These are phyloP conservation scores for Fusarium bactridioides DNA, from an alignment of 2,329 filamentous ascomycete genomes.

Conservation along the genomic window DNA sequence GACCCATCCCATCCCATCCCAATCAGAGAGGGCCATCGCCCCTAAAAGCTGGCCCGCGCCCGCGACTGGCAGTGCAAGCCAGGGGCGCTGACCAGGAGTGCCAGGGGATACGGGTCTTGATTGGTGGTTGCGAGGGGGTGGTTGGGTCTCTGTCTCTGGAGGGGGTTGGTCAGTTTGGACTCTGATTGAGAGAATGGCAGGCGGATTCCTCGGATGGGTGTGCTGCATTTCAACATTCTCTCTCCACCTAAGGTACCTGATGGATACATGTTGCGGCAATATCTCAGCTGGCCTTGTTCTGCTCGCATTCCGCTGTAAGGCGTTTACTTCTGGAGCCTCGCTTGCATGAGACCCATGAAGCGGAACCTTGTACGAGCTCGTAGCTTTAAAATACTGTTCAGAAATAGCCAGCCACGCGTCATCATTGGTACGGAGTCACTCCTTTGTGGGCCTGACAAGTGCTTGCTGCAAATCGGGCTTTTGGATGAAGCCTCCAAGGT, in stretches of 20 bases:
- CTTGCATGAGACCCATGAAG: background rate
- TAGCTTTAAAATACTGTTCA: constrained; percentile 15
- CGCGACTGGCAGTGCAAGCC: constrained; percentile 28
- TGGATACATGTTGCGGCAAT: background rate
- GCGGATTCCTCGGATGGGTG: constrained; percentile 28
- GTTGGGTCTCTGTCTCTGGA: constrained; percentile 19
- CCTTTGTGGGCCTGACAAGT: constrained; percentile 10
- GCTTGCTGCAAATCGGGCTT: constrained; percentile 24
- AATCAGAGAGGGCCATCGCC: constrained; percentile 22
- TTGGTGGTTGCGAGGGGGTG: constrained; percentile 10
- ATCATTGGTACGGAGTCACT: constrained; percentile 32
- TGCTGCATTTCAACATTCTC: background rate
- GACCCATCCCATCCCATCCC: constrained; percentile 21
- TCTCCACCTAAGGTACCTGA: constrained; percentile 6
- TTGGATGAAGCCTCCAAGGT: constrained; percentile 4
- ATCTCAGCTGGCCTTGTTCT: constrained; percentile 21
- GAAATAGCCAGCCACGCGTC: constrained; percentile 31
- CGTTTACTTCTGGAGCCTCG: background rate
- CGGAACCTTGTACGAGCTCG: constrained; percentile 7
- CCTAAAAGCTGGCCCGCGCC: constrained; percentile 23
- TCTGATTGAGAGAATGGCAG: constrained; percentile 14
- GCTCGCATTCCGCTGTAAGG: background rate
- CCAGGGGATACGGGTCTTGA: constrained; percentile 18
- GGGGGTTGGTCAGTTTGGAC: constrained; percentile 29
- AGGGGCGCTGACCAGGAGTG: constrained; percentile 21